phyloP scores from a whole-genome alignment of 345 rosid genomes.

The Jatropha curcas region DNA sequence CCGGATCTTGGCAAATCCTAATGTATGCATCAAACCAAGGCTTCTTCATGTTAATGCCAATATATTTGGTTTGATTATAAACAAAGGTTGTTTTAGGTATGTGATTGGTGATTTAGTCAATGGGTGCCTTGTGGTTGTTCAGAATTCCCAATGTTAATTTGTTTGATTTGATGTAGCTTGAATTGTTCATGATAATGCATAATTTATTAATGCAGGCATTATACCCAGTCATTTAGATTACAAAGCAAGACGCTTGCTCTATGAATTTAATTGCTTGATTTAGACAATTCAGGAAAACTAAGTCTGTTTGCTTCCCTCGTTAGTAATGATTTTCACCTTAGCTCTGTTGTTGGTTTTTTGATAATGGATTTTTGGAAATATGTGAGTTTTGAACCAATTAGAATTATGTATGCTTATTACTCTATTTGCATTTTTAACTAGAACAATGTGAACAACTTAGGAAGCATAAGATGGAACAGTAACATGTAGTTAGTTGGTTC shows the following conservation, averaged over 20 bases:
- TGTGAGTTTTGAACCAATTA: background rate
- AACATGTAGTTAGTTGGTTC: background rate
- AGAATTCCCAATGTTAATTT: constrained; percentile 9
- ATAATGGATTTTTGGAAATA: background rate
- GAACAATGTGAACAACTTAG: background rate
- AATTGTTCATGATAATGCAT: constrained; percentile 2
- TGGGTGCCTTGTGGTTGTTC: constrained; percentile 7
- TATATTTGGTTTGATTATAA: constrained; percentile 36
- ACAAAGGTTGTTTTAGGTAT: constrained; percentile 41
- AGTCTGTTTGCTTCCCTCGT: background rate
- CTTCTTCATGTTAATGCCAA: constrained; percentile 34
- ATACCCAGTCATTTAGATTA: too few species aligned
- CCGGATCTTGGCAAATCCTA: constrained; percentile 61
- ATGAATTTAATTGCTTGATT: constrained; percentile 1
- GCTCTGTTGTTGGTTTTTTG: background rate
- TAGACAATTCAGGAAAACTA: background rate
- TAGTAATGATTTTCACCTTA: background rate
- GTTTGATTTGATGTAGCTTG: constrained; percentile 13
- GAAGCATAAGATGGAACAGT: too few species aligned
- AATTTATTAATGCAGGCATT: background rate
- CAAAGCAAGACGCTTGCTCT: background rate
- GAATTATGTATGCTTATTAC: background rate
- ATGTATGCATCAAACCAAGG: constrained; percentile 54
- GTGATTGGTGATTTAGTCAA: constrained; percentile 25
- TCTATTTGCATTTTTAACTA: background rate